Evolutionary conservation across 148 eudicot species (phyloP), one percentile per base, ranked within the genome.

Genomic region (Rhododendron henanense): DNA sequence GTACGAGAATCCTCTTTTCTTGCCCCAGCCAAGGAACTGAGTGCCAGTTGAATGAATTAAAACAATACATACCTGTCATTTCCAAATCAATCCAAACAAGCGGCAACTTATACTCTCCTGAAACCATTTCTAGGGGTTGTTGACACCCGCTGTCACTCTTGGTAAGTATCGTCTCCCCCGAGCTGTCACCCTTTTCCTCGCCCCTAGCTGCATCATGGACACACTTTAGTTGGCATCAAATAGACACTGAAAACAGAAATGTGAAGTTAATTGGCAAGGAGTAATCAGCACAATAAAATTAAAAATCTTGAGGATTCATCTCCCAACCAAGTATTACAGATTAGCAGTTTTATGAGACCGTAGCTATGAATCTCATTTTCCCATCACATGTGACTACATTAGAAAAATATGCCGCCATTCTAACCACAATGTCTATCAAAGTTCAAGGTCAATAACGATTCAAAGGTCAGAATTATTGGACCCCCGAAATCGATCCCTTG

Each of bases 21-120:
- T 41, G 47, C 19, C 31, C 61, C 75, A 6, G 85, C 63, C 33
- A 10, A 35, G 47, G n/a, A 21, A 84, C n/a, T 37, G 21, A 10
- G 13, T 15, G 77, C 33, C 23, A 37, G 13, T 84, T 84, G 77
- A 75, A 75, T 35, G 57, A 74, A 10, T 44, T 18, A 84, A 35
- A 75, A 35, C 51, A 67, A 83, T 65, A 59, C 90, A 77, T 87
- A 94, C 98, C 97, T 67, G 98, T 94, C 95, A 93, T 96, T 92
- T 94, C 97, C 87, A 96, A 82, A 88, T 96, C 96, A 88, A 96
- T 96, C 98, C 98, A 96, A 83, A 94, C 97, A 57, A 96, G 96
- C 16, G 98, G 98, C 85, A 91, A 84, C 88, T 83, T 92, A 86
- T 85, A 94, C 67, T 84, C 89, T 59, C 71, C 81, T 28, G 81